Evolutionary conservation across 768 basidiomycete genomes (phyloP), one percentile per base, ranked within the genome.

Genomic region (Suillus placidus): DNA sequence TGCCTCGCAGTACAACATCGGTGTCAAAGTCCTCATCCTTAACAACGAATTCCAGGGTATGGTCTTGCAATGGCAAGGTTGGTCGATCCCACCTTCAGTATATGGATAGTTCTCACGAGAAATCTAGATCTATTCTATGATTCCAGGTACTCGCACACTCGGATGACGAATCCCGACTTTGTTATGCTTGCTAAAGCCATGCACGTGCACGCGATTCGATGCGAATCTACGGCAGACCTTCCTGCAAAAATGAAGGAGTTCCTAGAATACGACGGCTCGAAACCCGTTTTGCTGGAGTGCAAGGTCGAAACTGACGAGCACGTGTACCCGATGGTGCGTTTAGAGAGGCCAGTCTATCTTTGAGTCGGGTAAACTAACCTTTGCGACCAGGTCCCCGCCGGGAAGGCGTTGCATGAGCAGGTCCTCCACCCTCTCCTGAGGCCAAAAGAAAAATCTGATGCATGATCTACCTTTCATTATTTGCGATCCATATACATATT

Each of bases 41-140:
- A 97, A 97, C 83, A 98, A 97, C 78, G 94, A 96, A 74, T 97
- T 95, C 85, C 96, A 97, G 78, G 97, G 97, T 63, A 99, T 99
- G 97, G 97, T 99, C 14, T 81, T 94, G 38, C 97, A 99, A 82
- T 99, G 97, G 97, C 97, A 99, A 85, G 94, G 94, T 94, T 65
- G 60, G 84, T 74, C 14, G 37, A 20, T 65, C 14, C 47, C 47
- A 32, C 63, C 32, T 42, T 37, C 26, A 9, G 10, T 56, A 32
- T 62, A 47, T 42, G 43, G 7, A 49, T 56, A 38, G 32, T n/a
- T 54, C 35, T 56, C 38, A 71, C 14, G 55, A 26, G 3, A 23
- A 51, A 12, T 35, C 8, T 70, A 84, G 96, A 99, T 77, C 86
- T 99, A 13, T 99, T 99, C 84, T 99, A 99, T 78, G 92, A 96